Conservation (phyloP, 2,329 filamentous ascomycete genomes). For the Zymoseptoria pseudotritici region DNA sequence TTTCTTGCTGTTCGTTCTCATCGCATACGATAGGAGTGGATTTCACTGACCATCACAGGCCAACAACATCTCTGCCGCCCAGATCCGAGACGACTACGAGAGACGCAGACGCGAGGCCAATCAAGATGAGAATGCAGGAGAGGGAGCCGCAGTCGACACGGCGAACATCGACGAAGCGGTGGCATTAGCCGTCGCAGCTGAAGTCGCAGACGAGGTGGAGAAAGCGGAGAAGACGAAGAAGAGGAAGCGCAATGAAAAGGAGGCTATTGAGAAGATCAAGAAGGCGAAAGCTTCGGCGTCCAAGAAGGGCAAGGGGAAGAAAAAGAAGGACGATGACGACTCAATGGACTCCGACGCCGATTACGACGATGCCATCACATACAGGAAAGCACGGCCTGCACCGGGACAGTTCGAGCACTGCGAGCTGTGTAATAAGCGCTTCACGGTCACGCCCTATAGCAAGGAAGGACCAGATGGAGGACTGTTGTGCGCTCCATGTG, state of each 20-base stretch:
- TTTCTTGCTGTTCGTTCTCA: slow-evolving; percentile 52
- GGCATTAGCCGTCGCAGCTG: slow-evolving; percentile 34
- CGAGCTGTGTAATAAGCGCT: slow-evolving; percentile 74
- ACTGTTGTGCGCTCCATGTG: slow-evolving; percentile 75
- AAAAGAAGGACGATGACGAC: slow-evolving; percentile 36
- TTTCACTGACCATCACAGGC: slow-evolving; percentile 38
- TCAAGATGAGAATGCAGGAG: slow-evolving; percentile 32
- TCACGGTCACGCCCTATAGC: slow-evolving; percentile 87
- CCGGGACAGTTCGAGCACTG: slow-evolving; percentile 87
- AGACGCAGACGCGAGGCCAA: slow-evolving; percentile 46
- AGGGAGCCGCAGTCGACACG: slow-evolving; percentile 26
- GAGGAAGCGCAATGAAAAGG: slow-evolving; percentile 50
- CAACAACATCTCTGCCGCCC: slow-evolving; percentile 63
- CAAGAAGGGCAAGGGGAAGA: slow-evolving; percentile 39
- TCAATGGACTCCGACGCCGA: slow-evolving; percentile 38
- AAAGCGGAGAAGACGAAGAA: slow-evolving; percentile 43
- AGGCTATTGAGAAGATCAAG: slow-evolving; percentile 34
- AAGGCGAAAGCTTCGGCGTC: slow-evolving; percentile 41
- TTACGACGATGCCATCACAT: slow-evolving; percentile 42
- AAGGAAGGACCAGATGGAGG: slow-evolving; percentile 75
- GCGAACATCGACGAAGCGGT: slow-evolving; percentile 26
- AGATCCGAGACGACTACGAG: slow-evolving; percentile 54
- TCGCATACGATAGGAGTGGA: neutral
- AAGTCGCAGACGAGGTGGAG: slow-evolving; percentile 28
- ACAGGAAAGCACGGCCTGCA: slow-evolving; percentile 52